A percentile compares a stretch with the other conserved stretches of the same genome.
phyloP scores from a whole-genome alignment of 768 basidiomycete genomes.

The Termitomyces sp. region DNA sequence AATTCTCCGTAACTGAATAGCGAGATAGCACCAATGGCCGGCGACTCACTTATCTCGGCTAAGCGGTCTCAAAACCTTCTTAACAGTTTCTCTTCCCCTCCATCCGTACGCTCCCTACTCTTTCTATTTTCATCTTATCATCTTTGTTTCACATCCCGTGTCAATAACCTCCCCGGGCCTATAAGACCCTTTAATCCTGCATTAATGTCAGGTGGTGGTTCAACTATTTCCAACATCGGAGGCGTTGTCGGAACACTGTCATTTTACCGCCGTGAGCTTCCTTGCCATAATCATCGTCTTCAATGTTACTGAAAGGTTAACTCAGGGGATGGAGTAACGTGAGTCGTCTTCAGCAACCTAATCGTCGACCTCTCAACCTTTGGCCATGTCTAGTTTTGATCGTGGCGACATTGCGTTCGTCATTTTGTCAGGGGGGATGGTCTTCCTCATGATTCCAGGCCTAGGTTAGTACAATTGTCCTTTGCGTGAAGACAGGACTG shows the following conservation, averaged over 20 bases:
- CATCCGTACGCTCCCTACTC: conserved; percentile 1
- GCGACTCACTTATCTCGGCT: conserved; percentile 21
- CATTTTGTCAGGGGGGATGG: conserved; percentile 65
- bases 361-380: not conserved
- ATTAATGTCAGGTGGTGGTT: conserved; percentile 13
- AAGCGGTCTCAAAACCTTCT: conserved; percentile 7
- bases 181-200: conserved; percentile 1
- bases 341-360: conserved; percentile 4
- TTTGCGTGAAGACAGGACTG: conserved; percentile 1
- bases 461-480: conserved; percentile 42
- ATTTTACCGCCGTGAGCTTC: conserved; percentile 17
- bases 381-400: conserved; percentile 49
- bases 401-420: conserved; percentile 74
- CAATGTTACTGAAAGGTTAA: not conserved
- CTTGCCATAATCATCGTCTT: not conserved
- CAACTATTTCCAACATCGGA: conserved; percentile 4
- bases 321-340: conserved; percentile 20
- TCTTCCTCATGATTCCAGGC: conserved; percentile 77
- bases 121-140: not conserved
- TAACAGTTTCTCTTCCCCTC: not conserved
- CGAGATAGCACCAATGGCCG: not conserved
- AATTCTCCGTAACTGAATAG: conserved; percentile 1
- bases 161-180: conserved; percentile 2
- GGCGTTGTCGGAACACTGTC: conserved; percentile 4
- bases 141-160: not conserved